Evolutionary conservation across 305 asterid genomes (phyloP).

Genomic region (Fraxinus xanthoxyloides): DNA sequence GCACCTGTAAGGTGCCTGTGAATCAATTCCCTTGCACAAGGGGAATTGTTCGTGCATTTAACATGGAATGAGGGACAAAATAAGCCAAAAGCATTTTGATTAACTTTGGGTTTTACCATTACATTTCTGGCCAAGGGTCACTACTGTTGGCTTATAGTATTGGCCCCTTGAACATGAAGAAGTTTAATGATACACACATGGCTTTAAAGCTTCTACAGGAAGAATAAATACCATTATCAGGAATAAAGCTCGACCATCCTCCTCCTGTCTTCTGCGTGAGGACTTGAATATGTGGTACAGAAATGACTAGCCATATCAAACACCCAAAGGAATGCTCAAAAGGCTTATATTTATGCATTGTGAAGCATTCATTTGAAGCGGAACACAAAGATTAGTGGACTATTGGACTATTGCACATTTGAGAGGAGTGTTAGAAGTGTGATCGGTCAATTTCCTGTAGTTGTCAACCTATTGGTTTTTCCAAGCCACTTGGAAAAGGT

Average conservation of each 20-base stretch:
- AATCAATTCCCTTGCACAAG: too few relatives aligned
- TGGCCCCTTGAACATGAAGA: background rate
- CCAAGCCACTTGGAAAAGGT: conserved; percentile 31
- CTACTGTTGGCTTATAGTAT: background rate
- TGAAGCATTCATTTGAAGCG: background rate
- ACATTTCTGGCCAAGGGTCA: background rate
- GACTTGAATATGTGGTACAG: too few relatives aligned
- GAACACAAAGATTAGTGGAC: background rate
- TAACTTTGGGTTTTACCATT: background rate
- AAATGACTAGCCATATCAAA: background rate
- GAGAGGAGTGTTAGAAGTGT: background rate
- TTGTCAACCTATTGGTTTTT: conserved; percentile 35
- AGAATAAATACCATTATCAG: background rate
- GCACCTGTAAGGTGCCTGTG: too few relatives aligned
- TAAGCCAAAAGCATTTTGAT: background rate
- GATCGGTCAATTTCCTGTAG: conserved; percentile 26
- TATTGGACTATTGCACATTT: background rate
- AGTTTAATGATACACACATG: background rate
- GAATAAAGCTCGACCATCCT: background rate
- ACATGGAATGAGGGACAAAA: background rate
- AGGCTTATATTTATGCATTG: background rate
- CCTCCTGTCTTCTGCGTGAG: background rate
- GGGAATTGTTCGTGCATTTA: too few relatives aligned
- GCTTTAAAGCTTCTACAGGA: background rate
- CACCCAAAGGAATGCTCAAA: background rate